A percentile compares a stretch with the other conserved stretches of the same genome.
phyloP scores from a whole-genome alignment of 306 rosid genomes.

The Rubus idaeus region DNA sequence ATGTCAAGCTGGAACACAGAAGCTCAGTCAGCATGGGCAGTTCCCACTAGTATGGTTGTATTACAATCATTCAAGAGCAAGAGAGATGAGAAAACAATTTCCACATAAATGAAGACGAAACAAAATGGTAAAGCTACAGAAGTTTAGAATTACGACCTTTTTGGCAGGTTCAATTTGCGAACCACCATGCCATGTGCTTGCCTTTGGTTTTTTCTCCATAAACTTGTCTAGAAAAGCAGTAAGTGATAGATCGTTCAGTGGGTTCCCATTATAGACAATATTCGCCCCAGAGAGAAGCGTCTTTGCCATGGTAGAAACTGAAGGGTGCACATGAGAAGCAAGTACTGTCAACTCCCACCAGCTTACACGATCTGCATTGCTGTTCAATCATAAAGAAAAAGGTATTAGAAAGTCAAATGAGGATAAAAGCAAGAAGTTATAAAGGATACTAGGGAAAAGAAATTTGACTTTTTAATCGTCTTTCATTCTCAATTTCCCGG shows the following conservation, averaged over 20 bases:
- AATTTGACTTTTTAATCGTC: neutral
- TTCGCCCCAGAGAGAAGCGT: conserved; percentile 90
- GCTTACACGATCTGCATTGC: conserved; percentile 85
- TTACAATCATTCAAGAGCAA: neutral
- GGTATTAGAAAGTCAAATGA: neutral
- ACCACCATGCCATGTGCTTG: conserved; percentile 90
- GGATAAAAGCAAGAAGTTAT: too few relatives aligned
- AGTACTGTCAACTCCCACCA: conserved; percentile 95
- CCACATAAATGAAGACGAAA: neutral
- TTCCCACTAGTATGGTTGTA: neutral
- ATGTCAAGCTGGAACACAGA: conserved; percentile 60
- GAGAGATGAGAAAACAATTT: neutral
- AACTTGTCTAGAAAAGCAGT: conserved; percentile 93
- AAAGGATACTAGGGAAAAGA: neutral
- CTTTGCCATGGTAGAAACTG: conserved; percentile 87
- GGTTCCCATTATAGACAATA: conserved; percentile 88
- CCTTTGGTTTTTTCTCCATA: conserved; percentile 94
- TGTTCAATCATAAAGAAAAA: conserved; percentile 29
- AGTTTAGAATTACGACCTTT: conserved; percentile 46
- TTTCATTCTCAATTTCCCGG: neutral
- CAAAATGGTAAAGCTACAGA: neutral
- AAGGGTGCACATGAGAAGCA: conserved; percentile 90
- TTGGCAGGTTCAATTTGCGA: conserved; percentile 94
- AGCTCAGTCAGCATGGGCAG: conserved; percentile 27
- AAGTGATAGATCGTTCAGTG: conserved; percentile 67